phyloP scores from a whole-genome alignment of 2,329 filamentous ascomycete genomes.

The Stromatinia cepivora region DNA sequence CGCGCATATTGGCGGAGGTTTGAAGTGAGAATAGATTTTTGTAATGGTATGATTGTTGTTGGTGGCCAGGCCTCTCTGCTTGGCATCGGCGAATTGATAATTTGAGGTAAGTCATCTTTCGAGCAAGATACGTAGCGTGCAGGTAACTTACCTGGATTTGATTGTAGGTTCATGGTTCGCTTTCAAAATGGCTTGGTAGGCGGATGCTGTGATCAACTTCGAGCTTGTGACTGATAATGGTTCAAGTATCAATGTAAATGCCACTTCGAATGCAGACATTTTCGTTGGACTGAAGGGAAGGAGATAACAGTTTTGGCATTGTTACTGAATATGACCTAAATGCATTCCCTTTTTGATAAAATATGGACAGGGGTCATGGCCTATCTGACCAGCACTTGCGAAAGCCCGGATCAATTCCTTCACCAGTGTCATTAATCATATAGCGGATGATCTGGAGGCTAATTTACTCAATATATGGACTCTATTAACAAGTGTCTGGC shows the following conservation, averaged over 20 bases:
- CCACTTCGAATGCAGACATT: conserved; percentile 18
- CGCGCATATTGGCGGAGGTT: not conserved
- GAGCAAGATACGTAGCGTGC: not conserved
- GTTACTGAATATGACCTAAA: conserved; percentile 10
- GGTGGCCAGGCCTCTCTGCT: not conserved
- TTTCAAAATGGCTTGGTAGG: not conserved
- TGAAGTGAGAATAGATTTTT: not conserved
- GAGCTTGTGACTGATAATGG: not conserved
- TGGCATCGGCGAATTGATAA: not conserved
- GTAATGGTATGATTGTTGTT: not conserved
- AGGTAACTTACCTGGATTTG: not conserved
- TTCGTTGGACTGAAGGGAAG: conserved; percentile 25
- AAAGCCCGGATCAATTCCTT: not conserved
- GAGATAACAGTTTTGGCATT: conserved; percentile 22
- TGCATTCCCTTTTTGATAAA: not conserved
- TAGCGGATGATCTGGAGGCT: not conserved
- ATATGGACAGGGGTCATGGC: conserved; percentile 1
- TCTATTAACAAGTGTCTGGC: not conserved
- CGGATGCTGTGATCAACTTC: not conserved
- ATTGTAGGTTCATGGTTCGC: conserved; percentile 3
- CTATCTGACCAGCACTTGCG: not conserved
- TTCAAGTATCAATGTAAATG: conserved; percentile 24
- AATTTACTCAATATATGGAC: not conserved
- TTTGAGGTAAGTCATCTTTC: not conserved
- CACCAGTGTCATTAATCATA: not conserved